Base-by-base conservation (phyloP, 805 yeast species). In the Saccharomycodes ludwigii region DNA sequence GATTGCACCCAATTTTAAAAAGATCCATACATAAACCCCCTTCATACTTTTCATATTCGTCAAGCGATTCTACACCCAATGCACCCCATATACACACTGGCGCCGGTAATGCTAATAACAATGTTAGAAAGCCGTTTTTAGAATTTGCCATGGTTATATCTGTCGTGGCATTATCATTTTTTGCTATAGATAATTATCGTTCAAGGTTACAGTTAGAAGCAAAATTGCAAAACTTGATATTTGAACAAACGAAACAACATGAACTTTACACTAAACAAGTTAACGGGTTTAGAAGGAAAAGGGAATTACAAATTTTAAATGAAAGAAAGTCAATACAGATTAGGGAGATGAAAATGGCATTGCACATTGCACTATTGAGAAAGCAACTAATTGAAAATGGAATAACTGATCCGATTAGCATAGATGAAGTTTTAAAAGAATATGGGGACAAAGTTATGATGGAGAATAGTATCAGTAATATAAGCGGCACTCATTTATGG, bases 311-410 rank as follows among this genome's bases (percentile, higher is more conserved):
- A 40, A 54, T 66, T n/a, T 43, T 71, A 18, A 65, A 68, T 38
- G 76, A 71, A 39, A 54, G 78, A 12, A 60, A 61, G 33, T 63
- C 59, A 9, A 57, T 56, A n/a, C 59, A 52, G 44, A 65, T 50
- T 51, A 59, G 61, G 38, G 76, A 59, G 46, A 66, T 60, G 58
- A 73, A 71, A 52, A 70, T 76, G 78, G 63, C 68, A 4, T 55
- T 76, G 47, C 88, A 78, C 45, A 64, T 78, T 24, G 83, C 81
- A 2, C 49, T 78, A 51, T 53, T 78, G 21, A 58, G 81, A 31
- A 63, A 72, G 42, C 84, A 78, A 45, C 54, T 78, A 33, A 42
- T 52, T 3, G 78, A 73, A n/a, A 44, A 50, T 3, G 80, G 79
- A 0, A 34, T 65, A 8, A 10, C n/a, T 9, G 68, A 66, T n/a